Base-by-base conservation (phyloP, 2,329 filamentous ascomycete genomes). In the Camillea tinctor region DNA sequence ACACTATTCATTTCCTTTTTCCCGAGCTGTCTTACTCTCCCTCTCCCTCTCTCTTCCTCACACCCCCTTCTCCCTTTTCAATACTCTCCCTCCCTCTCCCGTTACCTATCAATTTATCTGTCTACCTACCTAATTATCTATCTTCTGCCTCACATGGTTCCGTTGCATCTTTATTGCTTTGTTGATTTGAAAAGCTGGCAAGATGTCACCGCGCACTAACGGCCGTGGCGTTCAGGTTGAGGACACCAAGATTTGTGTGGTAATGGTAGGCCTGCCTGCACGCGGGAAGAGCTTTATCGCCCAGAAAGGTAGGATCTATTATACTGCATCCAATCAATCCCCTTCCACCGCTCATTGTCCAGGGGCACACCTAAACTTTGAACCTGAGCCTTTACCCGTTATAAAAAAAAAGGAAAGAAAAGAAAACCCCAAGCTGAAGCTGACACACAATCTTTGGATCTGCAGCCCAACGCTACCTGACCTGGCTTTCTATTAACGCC, bases 221-320 rank as follows among this genome's bases (percentile, higher is more conserved):
- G 88, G 89, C 67, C 79, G 86, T 70, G 90, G 89, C 72, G 84
- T 93, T 66, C 90, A 96, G 91, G 91, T 91, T 70, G 94, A 98
- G 81, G 93, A 97, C 77, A 94, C 92, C 62, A 92, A 91, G 76
- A 96, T 99, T 80, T 98, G 94, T 77, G 93, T 99, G 66, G 93
- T 99, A 71, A 98, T 99, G 95, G 95, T 99, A 62, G 95, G 95
- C 67, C 83, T 99, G 74, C 95, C 95, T 58, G 95, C 95, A 63
- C 85, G 95, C 69, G 95, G 95, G 72, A 99, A 99, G 84, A 97
- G 92, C 80, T 87, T 97, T 76, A 98, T 99, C 74, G 94, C 95
- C 68, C 93, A 96, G 73, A 97, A 97, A 86, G 93, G 93, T 95
- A 81, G 50, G 48, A 36, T n/a, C n/a, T n/a, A 30, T 60, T 30